These are phyloP conservation scores for Aureobasidium uvarum DNA, from an alignment of 2,329 filamentous ascomycete species.

Conservation along the genomic window DNA sequence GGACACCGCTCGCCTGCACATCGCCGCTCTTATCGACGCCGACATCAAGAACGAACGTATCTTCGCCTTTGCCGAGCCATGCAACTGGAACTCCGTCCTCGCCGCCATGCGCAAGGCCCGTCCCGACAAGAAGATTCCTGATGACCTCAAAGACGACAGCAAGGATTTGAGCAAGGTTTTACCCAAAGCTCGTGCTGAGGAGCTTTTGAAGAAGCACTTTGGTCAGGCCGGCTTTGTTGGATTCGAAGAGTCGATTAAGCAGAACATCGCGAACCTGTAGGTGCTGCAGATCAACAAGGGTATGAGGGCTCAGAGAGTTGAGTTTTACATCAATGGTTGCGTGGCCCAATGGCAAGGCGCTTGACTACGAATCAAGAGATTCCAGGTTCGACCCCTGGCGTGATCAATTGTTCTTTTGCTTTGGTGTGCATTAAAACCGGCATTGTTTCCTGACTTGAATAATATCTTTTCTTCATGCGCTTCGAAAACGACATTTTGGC, in stretches of 20 bases:
- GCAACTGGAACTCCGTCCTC: slow-evolving; percentile 47
- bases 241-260: slow-evolving; percentile 34
- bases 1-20: slow-evolving; percentile 51
- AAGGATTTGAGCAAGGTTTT: slow-evolving; percentile 26
- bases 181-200: slow-evolving; percentile 31
- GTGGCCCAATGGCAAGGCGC: slow-evolving; percentile 59
- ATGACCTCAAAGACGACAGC: slow-evolving; percentile 34
- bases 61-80: slow-evolving; percentile 50
- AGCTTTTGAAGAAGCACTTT: slow-evolving; percentile 34
- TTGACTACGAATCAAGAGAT: slow-evolving; percentile 51
- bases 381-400: slow-evolving; percentile 30
- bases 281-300: neutral
- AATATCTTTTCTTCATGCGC: neutral
- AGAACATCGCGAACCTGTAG: slow-evolving; percentile 26
- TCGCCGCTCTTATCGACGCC: slow-evolving; percentile 48
- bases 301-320: no score
- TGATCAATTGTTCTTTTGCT: no score
- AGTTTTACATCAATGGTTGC: slow-evolving; percentile 16
- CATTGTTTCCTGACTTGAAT: neutral
- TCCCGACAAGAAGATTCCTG: slow-evolving; percentile 41
- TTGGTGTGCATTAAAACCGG: neutral
- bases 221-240: slow-evolving; percentile 35
- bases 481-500: neutral
- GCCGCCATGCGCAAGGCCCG: slow-evolving; percentile 38
- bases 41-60: slow-evolving; percentile 50